These are phyloP conservation scores for Irpex sp. DNA, from an alignment of 1,284 basidiomycete genomes.

Conservation along the genomic window DNA sequence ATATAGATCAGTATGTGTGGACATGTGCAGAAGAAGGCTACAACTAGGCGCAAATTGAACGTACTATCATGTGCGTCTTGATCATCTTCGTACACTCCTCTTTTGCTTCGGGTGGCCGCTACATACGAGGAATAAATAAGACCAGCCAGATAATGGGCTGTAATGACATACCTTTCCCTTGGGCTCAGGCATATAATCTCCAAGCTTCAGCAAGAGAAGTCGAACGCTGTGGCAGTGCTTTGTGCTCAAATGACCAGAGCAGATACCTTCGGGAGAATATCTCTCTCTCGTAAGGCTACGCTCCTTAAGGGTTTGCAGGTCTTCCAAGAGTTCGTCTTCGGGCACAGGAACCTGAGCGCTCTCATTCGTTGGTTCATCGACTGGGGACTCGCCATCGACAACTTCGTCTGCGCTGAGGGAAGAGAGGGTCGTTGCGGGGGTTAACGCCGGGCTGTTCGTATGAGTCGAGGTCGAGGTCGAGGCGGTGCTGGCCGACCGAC, in stretches of 20 bases:
- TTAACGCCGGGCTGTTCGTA: background rate
- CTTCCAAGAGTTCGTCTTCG: background rate
- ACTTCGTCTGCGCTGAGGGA: background rate
- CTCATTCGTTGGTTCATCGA: background rate
- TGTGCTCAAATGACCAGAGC: background rate
- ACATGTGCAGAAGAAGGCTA: background rate
- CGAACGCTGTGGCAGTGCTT: background rate
- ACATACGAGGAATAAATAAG: background rate
- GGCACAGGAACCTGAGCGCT: background rate
- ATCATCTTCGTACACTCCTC: background rate
- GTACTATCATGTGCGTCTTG: background rate
- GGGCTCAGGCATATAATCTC: background rate
- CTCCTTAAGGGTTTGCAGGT: background rate
- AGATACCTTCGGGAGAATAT: background rate
- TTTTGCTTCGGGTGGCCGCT: background rate
- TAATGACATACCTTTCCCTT: no score
- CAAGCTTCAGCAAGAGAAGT: background rate
- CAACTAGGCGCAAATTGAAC: no score
- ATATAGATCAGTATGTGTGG: background rate
- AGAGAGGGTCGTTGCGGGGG: background rate
- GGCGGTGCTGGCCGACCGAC: background rate
- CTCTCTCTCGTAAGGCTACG: background rate
- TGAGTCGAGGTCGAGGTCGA: background rate
- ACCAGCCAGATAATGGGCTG: background rate
- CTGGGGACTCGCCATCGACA: no score